Conservation (phyloP, 805 yeast genomes). For the Metschnikowia cerradonensis region DNA sequence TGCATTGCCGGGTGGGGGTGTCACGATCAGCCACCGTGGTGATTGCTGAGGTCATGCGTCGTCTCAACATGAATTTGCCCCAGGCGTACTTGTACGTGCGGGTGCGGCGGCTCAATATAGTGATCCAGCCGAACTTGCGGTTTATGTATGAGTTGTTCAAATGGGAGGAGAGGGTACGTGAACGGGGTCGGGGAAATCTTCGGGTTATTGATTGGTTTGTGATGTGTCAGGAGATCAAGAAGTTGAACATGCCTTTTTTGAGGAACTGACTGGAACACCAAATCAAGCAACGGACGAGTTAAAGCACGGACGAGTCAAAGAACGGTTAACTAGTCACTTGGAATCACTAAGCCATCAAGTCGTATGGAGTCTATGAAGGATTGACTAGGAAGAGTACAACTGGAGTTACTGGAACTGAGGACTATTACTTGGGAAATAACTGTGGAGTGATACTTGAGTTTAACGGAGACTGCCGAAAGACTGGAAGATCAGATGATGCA, state of each 20-base stretch:
- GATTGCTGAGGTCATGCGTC: conserved; percentile 89
- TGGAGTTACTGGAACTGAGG: too few relatives aligned
- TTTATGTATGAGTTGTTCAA: conserved; percentile 78
- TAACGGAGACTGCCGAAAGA: too few relatives aligned
- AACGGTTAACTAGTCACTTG: too few relatives aligned
- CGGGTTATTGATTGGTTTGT: conserved; percentile 87
- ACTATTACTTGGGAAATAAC: too few relatives aligned
- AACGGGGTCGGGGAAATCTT: conserved; percentile 10
- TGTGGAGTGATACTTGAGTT: too few relatives aligned
- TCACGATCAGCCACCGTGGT: conserved; percentile 93
- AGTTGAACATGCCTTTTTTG: conserved; percentile 56
- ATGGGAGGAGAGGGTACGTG: conserved; percentile 33
- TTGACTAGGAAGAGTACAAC: too few relatives aligned
- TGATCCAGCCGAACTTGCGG: conserved; percentile 89
- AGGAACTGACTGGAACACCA: not conserved
- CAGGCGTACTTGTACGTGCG: conserved; percentile 86
- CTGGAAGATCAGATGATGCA: too few relatives aligned
- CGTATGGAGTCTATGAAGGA: too few relatives aligned
- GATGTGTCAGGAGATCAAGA: conserved; percentile 77
- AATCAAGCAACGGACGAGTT: not conserved
- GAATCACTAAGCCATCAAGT: too few relatives aligned
- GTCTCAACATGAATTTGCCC: conserved; percentile 62
- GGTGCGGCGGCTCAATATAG: conserved; percentile 82
- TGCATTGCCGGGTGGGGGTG: conserved; percentile 95
- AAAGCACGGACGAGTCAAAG: not conserved